Percentiles rank a stretch among this genome's conserved stretches.
These are phyloP conservation scores for Discostella stelligera DNA, from an alignment of 352 stramenopile species.

Conservation along the genomic window DNA sequence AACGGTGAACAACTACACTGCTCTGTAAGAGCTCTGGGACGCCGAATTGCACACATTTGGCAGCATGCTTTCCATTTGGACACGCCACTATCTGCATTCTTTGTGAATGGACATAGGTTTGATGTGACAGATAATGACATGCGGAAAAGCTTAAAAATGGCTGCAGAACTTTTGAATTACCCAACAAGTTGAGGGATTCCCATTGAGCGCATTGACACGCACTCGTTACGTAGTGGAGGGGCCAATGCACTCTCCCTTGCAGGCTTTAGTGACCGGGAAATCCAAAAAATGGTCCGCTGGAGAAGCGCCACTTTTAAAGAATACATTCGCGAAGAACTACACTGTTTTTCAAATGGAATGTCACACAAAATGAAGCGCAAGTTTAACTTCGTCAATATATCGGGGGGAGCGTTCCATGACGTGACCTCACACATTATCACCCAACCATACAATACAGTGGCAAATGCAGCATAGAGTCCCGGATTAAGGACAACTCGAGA, in stretches of 20 bases:
- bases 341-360: background rate
- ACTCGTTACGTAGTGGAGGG: conserved; percentile 17
- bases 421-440: too few relatives aligned
- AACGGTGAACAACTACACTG: conserved; percentile 19
- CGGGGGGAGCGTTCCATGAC: background rate
- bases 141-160: conserved; percentile 4
- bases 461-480: too few relatives aligned
- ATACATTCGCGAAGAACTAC: background rate
- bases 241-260: conserved; percentile 23
- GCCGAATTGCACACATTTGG: background rate
- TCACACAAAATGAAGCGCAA: conserved; percentile 9
- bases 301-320: background rate
- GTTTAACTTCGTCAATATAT: conserved; percentile 33
- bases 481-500: too few relatives aligned
- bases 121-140: conserved; percentile 14
- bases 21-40: conserved; percentile 1
- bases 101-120: background rate
- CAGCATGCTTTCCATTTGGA: background rate
- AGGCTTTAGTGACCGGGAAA: conserved; percentile 20
- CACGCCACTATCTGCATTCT: conserved; percentile 10
- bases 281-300: conserved; percentile 32
- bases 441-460: too few relatives aligned
- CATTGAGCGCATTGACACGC: conserved; percentile 27
- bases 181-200: conserved; percentile 21
- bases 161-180: conserved; percentile 15